Base-by-base conservation (phyloP, 1,284 basidiomycete species). In the Kalmanozyma brasiliensis region DNA sequence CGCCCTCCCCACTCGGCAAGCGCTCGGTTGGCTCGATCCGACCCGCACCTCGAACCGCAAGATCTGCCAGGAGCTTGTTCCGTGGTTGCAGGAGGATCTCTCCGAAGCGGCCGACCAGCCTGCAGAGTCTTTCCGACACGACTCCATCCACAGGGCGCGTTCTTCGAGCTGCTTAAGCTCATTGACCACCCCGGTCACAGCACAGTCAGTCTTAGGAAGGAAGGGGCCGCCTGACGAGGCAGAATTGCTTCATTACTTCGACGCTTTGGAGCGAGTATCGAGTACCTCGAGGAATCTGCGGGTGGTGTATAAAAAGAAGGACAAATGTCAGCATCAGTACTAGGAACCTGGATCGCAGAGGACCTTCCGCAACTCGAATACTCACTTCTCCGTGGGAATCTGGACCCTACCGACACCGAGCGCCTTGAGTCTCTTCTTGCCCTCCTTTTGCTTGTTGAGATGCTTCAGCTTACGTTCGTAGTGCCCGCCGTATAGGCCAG, bases 401-500 rank as follows among this genome's bases (percentile, higher is more conserved):
- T 70, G 73, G 8, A 81, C 79, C 14, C 73, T 46, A 26, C 79
- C 79, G 1, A 81, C 60, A 10, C 74, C 74, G 55, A 81, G 51
- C 37, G 68, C 68, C 42, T 76, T 74, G 42, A 81, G 60, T 35
- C 74, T 52, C 55, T 78, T 79, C 63, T 80, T 81, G 20, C 78
- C 78, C 41, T 78, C 78, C 48, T 79, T 81, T 52, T 81, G 78
- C 52, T 80, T 78, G 47, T 74, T 65, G 30, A 80, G 64, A 33
- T 75, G 71, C 59, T 78, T 76, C 42, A 77, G 56, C 53, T 80
- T 80, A 22, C 74, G 52, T 30, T 76, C 69, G 42, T 58, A 74
- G 84, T 68, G 66, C 87, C 93, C 93, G 81, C 93, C 93, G 77
- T 96, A 96, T 38, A 97, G 84, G 0, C 94, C 94, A 14, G 93